Percentiles rank a stretch among this genome's conserved stretches.
These are phyloP conservation scores for Cryptococcus sp. DNA, from an alignment of 1,284 basidiomycete species.

Conservation along the genomic window DNA sequence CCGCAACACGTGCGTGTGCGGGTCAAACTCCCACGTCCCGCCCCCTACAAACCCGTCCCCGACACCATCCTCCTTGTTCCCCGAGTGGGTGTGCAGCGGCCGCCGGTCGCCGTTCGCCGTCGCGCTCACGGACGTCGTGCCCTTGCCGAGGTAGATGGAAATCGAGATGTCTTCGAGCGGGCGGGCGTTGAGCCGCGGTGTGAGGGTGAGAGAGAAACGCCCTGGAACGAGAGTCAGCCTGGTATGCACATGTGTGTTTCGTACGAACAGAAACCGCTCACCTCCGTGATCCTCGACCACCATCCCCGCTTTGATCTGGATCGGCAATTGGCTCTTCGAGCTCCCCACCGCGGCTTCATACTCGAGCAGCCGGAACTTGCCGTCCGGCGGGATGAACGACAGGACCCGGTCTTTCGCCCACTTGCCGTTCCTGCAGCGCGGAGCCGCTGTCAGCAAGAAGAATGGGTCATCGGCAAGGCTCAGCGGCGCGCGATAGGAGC, in stretches of 20 bases:
- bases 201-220: slow-evolving; percentile 66
- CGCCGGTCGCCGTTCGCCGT: slow-evolving; percentile 44
- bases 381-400: slow-evolving; percentile 93
- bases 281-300: slow-evolving; percentile 64
- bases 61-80: slow-evolving; percentile 22
- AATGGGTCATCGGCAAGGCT: not conserved
- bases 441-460: not conserved
- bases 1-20: slow-evolving; percentile 62
- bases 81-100: slow-evolving; percentile 55
- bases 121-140: slow-evolving; percentile 56
- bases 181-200: slow-evolving; percentile 63
- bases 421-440: slow-evolving; percentile 60
- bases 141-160: slow-evolving; percentile 69
- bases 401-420: slow-evolving; percentile 76
- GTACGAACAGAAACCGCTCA: slow-evolving; percentile 36
- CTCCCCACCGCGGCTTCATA: slow-evolving; percentile 61
- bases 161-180: slow-evolving; percentile 67
- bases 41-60: slow-evolving; percentile 53
- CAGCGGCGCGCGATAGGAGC: slow-evolving; percentile 29
- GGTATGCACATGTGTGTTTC: too few relatives aligned
- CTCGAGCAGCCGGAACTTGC: slow-evolving; percentile 79
- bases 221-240: slow-evolving; percentile 52
- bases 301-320: slow-evolving; percentile 62
- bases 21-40: slow-evolving; percentile 74
- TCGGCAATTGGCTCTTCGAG: slow-evolving; percentile 59